Evolutionary conservation across 805 yeast species (phyloP).

Genomic region (Sugiyamaella marilandica): DNA sequence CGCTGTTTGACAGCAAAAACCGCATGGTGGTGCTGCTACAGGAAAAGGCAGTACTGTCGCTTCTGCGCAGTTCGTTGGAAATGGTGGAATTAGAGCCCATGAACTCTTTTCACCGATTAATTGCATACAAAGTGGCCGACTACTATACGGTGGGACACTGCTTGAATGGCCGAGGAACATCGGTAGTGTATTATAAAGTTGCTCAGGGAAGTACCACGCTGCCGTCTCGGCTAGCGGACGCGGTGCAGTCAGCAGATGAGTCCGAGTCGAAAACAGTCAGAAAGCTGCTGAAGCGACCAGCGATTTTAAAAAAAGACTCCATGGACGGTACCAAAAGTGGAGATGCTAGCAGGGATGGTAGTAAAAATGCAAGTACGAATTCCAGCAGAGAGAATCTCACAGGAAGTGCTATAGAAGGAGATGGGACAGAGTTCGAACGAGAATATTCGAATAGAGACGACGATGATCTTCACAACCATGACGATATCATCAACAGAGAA

Average conservation of each 20-base stretch:
- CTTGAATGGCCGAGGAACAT: slow-evolving; percentile 45
- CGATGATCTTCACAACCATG: too few relatives aligned
- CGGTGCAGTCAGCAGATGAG: background rate
- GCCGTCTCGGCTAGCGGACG: background rate
- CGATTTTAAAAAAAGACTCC: background rate
- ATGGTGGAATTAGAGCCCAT: slow-evolving; percentile 46
- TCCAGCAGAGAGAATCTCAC: background rate
- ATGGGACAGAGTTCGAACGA: too few relatives aligned
- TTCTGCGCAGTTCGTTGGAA: slow-evolving; percentile 40
- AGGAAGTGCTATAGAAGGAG: background rate
- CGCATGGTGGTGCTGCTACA: slow-evolving; percentile 46
- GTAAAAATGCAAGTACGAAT: background rate
- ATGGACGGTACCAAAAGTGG: background rate
- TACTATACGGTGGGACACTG: slow-evolving; percentile 60
- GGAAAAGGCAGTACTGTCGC: slow-evolving; percentile 45
- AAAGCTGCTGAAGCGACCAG: background rate
- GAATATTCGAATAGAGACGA: background rate
- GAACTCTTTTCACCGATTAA: slow-evolving; percentile 64
- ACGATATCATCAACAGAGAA: background rate
- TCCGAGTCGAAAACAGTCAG: background rate
- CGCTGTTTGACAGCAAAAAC: slow-evolving; percentile 44
- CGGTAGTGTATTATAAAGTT: slow-evolving; percentile 35
- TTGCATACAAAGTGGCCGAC: slow-evolving; percentile 67
- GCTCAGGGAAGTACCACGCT: background rate
- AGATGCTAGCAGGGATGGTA: background rate